phyloP scores from a whole-genome alignment of 2,329 filamentous ascomycete species.

The Fusarium nurragi region DNA sequence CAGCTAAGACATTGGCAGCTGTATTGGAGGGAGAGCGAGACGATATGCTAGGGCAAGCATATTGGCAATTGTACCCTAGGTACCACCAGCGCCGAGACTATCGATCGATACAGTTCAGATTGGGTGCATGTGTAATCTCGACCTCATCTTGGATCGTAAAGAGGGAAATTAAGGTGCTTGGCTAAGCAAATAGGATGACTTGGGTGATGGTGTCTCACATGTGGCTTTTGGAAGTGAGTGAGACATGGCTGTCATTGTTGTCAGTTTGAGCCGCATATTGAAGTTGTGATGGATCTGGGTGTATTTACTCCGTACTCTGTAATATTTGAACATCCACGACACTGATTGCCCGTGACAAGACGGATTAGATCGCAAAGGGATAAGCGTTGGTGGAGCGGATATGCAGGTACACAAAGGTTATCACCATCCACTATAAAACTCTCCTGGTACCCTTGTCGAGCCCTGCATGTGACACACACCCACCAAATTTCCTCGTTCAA shows the following conservation, averaged over 20 bases:
- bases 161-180: constrained; percentile 20
- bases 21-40: neutral
- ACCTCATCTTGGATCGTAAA: constrained; percentile 11
- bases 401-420: constrained; percentile 31
- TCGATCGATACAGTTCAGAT: neutral
- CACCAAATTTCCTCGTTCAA: neutral
- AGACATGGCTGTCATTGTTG: constrained; percentile 10
- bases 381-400: constrained; percentile 16
- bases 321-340: no score
- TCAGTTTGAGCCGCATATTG: constrained; percentile 2
- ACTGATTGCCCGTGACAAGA: neutral
- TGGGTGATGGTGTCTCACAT: neutral
- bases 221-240: constrained; percentile 1
- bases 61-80: neutral
- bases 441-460: neutral
- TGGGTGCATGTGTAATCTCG: neutral
- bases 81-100: neutral
- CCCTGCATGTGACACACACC: neutral
- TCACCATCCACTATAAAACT: constrained; percentile 1
- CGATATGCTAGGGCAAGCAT: constrained; percentile 11
- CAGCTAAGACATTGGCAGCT: neutral
- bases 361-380: neutral
- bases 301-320: no score
- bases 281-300: neutral
- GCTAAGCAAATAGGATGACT: neutral